phyloP scores from a whole-genome alignment of 2,329 filamentous ascomycete genomes.

The Cordyceps fumosorosea region DNA sequence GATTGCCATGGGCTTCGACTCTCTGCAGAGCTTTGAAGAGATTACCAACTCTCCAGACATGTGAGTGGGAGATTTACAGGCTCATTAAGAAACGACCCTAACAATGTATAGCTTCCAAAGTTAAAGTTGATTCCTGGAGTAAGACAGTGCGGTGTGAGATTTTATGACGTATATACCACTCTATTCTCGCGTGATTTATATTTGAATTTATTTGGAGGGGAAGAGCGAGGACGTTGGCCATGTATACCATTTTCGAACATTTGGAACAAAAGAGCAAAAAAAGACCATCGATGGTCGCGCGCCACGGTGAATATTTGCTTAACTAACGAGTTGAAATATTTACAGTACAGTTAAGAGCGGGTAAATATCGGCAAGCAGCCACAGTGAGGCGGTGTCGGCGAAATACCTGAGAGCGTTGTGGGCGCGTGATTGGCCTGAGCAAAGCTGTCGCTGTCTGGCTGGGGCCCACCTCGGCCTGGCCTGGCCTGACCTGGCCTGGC shows the following conservation, averaged over 20 bases:
- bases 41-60: slow-evolving; percentile 57
- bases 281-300: too few relatives aligned
- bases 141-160: background rate
- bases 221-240: background rate
- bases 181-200: background rate
- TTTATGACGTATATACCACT: slow-evolving; percentile 3
- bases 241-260: too few relatives aligned
- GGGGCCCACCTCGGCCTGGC: background rate
- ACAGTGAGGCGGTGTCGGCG: slow-evolving; percentile 8
- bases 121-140: background rate
- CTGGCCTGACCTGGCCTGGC: background rate
- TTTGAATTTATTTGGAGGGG: background rate
- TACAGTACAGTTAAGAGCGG: background rate
- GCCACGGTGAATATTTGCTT: too few relatives aligned
- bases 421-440: slow-evolving; percentile 12
- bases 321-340: background rate
- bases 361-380: slow-evolving; percentile 12
- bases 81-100: background rate
- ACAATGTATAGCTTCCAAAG: slow-evolving; percentile 11
- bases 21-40: slow-evolving; percentile 76
- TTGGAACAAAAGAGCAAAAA: too few relatives aligned
- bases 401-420: slow-evolving; percentile 13
- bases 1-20: slow-evolving; percentile 71
- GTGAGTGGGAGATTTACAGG: slow-evolving; percentile 27
- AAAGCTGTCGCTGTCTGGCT: background rate